These are phyloP conservation scores for Candida dajiaensis DNA, from an alignment of 805 yeast genomes.

Conservation along the genomic window DNA sequence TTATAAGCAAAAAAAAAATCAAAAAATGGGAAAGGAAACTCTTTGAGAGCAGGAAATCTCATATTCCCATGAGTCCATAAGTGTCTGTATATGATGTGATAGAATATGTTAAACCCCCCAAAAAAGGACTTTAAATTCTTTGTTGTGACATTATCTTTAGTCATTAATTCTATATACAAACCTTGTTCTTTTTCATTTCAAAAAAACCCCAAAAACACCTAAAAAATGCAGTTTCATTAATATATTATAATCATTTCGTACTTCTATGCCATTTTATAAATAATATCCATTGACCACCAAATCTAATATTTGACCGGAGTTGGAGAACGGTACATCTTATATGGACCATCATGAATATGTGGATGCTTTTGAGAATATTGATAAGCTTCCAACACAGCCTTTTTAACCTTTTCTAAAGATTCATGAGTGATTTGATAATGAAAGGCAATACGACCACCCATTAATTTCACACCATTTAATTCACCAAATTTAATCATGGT, in stretches of 20 bases:
- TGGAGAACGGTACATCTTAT: slow-evolving; percentile 38
- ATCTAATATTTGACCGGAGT: slow-evolving; percentile 26
- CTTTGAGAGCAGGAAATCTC: too few species aligned
- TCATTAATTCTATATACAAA: too few species aligned
- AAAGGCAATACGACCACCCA: slow-evolving; percentile 76
- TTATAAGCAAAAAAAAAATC: too few species aligned
- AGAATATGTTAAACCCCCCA: too few species aligned
- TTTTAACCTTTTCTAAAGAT: slow-evolving; percentile 51
- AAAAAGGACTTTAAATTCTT: too few species aligned
- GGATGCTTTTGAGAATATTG: slow-evolving; percentile 51
- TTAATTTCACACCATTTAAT: slow-evolving; percentile 55
- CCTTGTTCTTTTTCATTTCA: not conserved
- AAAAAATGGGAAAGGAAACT: too few species aligned
- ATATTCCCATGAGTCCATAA: too few species aligned
- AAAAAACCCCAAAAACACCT: not conserved
- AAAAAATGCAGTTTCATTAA: not conserved
- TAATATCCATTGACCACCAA: not conserved
- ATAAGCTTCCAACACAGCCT: slow-evolving; percentile 50
- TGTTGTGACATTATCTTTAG: too few species aligned
- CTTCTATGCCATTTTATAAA: slow-evolving; percentile 24
- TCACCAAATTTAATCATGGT: slow-evolving; percentile 47
- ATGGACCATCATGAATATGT: slow-evolving; percentile 41
- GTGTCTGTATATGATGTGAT: too few species aligned
- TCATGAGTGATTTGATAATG: slow-evolving; percentile 60
- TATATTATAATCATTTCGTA: slow-evolving; percentile 5